Base-by-base conservation (phyloP, 768 basidiomycete genomes). In the Kwoniella mangroviensis region DNA sequence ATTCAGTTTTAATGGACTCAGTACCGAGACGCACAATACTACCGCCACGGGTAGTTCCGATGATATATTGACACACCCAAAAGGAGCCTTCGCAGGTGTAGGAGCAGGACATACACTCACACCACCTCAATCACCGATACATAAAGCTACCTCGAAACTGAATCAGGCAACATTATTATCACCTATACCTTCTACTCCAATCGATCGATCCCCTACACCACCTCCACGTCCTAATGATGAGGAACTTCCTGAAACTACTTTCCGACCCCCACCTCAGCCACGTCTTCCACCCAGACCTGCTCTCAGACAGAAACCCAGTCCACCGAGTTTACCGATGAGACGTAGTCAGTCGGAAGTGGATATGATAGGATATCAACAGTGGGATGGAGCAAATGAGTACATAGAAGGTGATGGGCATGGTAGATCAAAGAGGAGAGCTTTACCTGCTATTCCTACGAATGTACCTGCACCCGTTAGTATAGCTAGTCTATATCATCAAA, bases 71-170 rank as follows among this genome's bases (percentile, higher is more conserved):
- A 60, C 26, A 13, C 57, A 59, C 21, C 57, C 62, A n/a, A 60
- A 69, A 17, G 63, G 52, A 17, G 70, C 68, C 34, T 73, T 73
- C n/a, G 78, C 78, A 0, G 78, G 78, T 19, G 66, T 79, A 22
- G 78, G 78, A 15, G 75, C 78, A 26, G 78, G 78, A 19, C 78
- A 79, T 71, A 72, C 73, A 3, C 54, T 79, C 21, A 75, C 78
- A n/a, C 78, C 78, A 13, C 74, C 76, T 12, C 63, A 69, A 28
- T 69, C 72, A n/a, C 78, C 78, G 10, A 41, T 74, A 21, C 77
- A 79, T 58, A 60, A 63, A 21, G 56, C 69, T 3, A 72, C 68
- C 12, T 60, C 66, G 17, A 53, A 58, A 40, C 41, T 62, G 7
- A 68, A 73, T 17, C 64, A 68, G 53, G 28, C 68, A 21, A 57